These are phyloP conservation scores for Aspergillus sparsus DNA, from an alignment of 495 filamentous ascomycete species.

Conservation along the genomic window DNA sequence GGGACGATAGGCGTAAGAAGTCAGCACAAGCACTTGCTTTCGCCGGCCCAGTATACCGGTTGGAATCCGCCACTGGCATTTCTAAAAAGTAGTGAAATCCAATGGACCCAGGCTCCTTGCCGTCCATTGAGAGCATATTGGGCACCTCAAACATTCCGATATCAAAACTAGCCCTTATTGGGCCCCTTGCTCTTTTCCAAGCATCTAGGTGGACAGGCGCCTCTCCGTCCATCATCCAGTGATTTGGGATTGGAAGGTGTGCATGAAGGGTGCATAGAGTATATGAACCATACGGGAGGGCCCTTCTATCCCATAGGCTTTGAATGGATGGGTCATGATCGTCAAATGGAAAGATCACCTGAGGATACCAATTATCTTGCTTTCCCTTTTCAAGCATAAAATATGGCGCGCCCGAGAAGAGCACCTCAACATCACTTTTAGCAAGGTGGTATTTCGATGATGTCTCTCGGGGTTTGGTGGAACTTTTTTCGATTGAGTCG, in stretches of 20 bases:
- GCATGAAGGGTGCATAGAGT: slow-evolving; percentile 49
- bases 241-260: slow-evolving; percentile 45
- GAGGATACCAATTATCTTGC: slow-evolving; percentile 59
- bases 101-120: slow-evolving; percentile 67
- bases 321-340: slow-evolving; percentile 58
- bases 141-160: slow-evolving; percentile 61
- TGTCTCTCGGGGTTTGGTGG: background rate
- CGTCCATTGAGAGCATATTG: slow-evolving; percentile 75
- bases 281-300: slow-evolving; percentile 48
- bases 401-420: slow-evolving; percentile 78
- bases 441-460: slow-evolving; percentile 38
- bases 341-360: slow-evolving; percentile 71
- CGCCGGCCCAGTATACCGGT: slow-evolving; percentile 42
- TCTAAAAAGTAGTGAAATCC: slow-evolving; percentile 76
- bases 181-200: slow-evolving; percentile 30
- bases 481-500: background rate
- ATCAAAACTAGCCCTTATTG: slow-evolving; percentile 56
- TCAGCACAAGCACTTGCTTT: slow-evolving; percentile 31
- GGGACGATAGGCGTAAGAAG: slow-evolving; percentile 33
- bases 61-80: slow-evolving; percentile 62
- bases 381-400: slow-evolving; percentile 58
- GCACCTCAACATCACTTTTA: slow-evolving; percentile 61
- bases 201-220: slow-evolving; percentile 29
- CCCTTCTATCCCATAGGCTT: slow-evolving; percentile 60
- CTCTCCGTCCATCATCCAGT: slow-evolving; percentile 39